Evolutionary conservation across 768 basidiomycete species (phyloP).

Genomic region (Suillus bovinus): DNA sequence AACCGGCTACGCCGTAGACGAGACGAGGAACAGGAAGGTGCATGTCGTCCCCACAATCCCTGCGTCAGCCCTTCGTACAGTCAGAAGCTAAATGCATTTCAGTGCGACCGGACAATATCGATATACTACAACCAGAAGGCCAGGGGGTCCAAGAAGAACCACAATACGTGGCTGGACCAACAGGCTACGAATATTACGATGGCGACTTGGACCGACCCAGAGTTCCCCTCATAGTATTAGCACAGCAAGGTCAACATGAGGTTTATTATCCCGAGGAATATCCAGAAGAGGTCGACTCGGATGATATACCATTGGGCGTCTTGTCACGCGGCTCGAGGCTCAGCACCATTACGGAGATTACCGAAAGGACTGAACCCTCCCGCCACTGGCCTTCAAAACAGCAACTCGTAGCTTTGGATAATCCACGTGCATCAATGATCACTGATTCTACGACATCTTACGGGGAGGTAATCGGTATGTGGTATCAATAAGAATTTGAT

Average conservation of each 20-base stretch:
- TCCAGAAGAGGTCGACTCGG: slow-evolving; percentile 23
- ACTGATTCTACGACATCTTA: slow-evolving; percentile 54
- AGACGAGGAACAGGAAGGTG: slow-evolving; percentile 56
- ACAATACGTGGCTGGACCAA: slow-evolving; percentile 20
- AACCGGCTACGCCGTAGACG: slow-evolving; percentile 35
- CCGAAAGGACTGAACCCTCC: slow-evolving; percentile 64
- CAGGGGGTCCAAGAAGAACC: slow-evolving; percentile 4
- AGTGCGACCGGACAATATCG: slow-evolving; percentile 22
- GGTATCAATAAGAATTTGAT: background rate
- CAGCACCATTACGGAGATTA: slow-evolving; percentile 67
- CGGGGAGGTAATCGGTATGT: slow-evolving; percentile 60
- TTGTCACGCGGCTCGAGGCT: slow-evolving; percentile 39
- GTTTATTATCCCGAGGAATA: slow-evolving; percentile 26
- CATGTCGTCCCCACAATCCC: slow-evolving; percentile 36
- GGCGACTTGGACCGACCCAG: slow-evolving; percentile 43
- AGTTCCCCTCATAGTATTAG: slow-evolving; percentile 60
- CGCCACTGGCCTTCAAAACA: slow-evolving; percentile 47
- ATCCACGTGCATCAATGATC: slow-evolving; percentile 39
- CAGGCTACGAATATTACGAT: slow-evolving; percentile 19
- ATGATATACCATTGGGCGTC: slow-evolving; percentile 36
- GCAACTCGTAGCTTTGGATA: slow-evolving; percentile 39
- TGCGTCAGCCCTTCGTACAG: slow-evolving; percentile 31
- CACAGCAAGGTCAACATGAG: slow-evolving; percentile 51
- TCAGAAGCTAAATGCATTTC: slow-evolving; percentile 21
- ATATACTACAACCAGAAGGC: slow-evolving; percentile 19